Conservation (phyloP, 2,329 filamentous ascomycete genomes). For the Penicillium sp. region DNA sequence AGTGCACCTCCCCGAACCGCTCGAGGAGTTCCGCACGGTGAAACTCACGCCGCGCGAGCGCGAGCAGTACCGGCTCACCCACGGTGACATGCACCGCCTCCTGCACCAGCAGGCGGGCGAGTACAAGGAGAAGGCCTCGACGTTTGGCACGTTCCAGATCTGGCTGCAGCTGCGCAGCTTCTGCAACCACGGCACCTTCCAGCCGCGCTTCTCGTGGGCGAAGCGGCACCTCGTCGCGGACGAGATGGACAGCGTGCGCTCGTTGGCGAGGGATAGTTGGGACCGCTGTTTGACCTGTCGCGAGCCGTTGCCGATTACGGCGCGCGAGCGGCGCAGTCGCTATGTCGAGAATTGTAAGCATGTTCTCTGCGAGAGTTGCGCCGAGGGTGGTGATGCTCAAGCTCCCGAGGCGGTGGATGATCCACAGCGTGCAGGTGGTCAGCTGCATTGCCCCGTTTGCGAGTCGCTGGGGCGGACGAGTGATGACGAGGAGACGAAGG, state of each 20-base stretch:
- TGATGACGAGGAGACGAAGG: background rate
- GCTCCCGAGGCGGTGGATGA: no score
- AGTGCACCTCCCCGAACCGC: slow-evolving; percentile 29
- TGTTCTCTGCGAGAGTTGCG: slow-evolving; percentile 14
- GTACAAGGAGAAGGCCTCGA: background rate
- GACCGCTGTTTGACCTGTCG: slow-evolving; percentile 10
- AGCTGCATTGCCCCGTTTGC: slow-evolving; percentile 5
- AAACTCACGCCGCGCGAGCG: background rate
- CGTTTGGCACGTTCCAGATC: slow-evolving; percentile 53
- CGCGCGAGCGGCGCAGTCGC: background rate
- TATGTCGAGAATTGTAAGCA: slow-evolving; percentile 16
- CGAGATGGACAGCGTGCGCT: slow-evolving; percentile 9
- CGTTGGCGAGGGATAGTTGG: slow-evolving; percentile 7
- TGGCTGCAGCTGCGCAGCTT: slow-evolving; percentile 13
- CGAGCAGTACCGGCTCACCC: background rate
- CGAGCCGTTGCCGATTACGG: slow-evolving; percentile 1
- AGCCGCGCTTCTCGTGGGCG: slow-evolving; percentile 11
- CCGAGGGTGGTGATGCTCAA: background rate
- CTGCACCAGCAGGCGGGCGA: slow-evolving; percentile 1
- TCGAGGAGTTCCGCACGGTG: background rate
- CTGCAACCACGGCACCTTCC: slow-evolving; percentile 16
- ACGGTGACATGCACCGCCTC: background rate
- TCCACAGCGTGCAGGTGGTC: background rate
- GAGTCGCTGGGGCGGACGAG: background rate
- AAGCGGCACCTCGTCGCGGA: slow-evolving; percentile 9